Evolutionary conservation across 2,329 filamentous ascomycete species (phyloP).

Genomic region (Laburnicola sp.): DNA sequence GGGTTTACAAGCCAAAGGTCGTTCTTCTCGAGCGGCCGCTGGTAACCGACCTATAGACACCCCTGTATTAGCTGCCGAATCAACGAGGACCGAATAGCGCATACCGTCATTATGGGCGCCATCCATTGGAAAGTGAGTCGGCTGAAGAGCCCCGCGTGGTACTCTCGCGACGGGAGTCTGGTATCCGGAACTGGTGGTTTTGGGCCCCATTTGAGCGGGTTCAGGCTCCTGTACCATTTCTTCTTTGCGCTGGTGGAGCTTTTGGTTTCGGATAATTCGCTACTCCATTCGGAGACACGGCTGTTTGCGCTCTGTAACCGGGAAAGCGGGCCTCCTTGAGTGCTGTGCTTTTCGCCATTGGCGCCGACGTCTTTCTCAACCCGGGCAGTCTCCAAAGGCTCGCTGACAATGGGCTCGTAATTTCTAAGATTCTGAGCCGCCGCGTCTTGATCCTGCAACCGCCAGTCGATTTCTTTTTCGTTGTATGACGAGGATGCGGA

Average conservation of each 20-base stretch:
- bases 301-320: constrained; percentile 35
- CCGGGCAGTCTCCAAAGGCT: constrained; percentile 41
- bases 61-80: constrained; percentile 6
- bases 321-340: constrained; percentile 27
- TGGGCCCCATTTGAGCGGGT: constrained; percentile 53
- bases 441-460: constrained; percentile 40
- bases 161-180: constrained; percentile 65
- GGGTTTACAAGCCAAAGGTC: constrained; percentile 93
- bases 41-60: constrained; percentile 70
- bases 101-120: constrained; percentile 71
- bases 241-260: constrained; percentile 38
- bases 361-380: constrained; percentile 41
- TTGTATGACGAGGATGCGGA: constrained; percentile 22
- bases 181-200: constrained; percentile 60
- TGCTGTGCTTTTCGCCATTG: constrained; percentile 21
- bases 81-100: constrained; percentile 10
- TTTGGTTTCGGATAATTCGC: constrained; percentile 32
- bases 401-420: constrained; percentile 47
- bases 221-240: constrained; percentile 64
- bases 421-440: constrained; percentile 40
- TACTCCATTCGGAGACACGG: constrained; percentile 34
- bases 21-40: constrained; percentile 76
- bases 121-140: constrained; percentile 87
- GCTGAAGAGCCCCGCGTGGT: constrained; percentile 74
- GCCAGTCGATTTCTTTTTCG: constrained; percentile 45